Evolutionary conservation across 768 basidiomycete genomes (phyloP), one percentile per base, ranked within the genome.

Genomic region (Tylopilus vinaceipallidus): DNA sequence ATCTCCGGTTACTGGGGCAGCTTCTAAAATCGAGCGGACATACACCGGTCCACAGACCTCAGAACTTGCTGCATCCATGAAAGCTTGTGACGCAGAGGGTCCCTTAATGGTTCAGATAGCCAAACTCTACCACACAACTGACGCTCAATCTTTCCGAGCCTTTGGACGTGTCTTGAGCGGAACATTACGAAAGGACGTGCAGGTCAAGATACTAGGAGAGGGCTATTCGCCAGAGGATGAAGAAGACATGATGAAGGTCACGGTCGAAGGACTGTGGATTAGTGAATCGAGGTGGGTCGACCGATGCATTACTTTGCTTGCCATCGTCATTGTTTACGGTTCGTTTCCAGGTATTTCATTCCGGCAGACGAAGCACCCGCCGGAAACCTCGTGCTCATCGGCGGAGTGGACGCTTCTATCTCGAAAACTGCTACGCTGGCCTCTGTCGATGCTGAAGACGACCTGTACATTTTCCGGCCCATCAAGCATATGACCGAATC

Each of bases 171-270:
- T 99, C 16, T 76, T 98, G 67, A 93, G 91, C 58, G 97, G 97
- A 17, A 97, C 95, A 0, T 70, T 98, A 20, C 75, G 78, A 59
- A 88, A 87, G 58, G 93, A 93, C 12, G 78, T 82, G 77, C 75
- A 84, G 29, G 77, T 99, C 55, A 98, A 97, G 73, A 95, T 98
- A n/a, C 75, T 99, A 7, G 97, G 97, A 49, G 97, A 98, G 66
- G 93, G 93, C 0, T 99, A 95, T 68, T 95, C 94, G 13, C 90
- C 91, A n/a, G 95, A 98, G 61, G 97, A 99, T 57, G 95, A 98
- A 72, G 97, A 99, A 71, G 97, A 99, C 63, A 95, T 98, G 93
- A 80, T 89, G 67, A 84, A 83, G 53, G 83, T 81, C 13, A 79
- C 74, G 2, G 81, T 97, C 3, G 95, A 98, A 57, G 86, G 87